Evolutionary conservation across 2,329 filamentous ascomycete genomes (phyloP), one percentile per base, ranked within the genome.

Genomic region (Samsoniella hepiali): DNA sequence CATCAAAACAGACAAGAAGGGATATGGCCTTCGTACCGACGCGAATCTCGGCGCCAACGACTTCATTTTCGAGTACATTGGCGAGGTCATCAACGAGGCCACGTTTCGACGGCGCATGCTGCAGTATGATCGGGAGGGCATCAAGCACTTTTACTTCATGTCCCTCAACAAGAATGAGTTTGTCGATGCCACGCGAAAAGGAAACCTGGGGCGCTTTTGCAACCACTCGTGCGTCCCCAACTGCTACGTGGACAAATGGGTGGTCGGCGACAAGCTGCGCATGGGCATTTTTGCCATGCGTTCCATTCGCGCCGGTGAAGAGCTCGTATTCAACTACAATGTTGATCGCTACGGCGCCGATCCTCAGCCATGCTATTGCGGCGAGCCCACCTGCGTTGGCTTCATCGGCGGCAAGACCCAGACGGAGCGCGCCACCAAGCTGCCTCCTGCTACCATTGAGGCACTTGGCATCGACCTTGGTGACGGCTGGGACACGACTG

Each of bases 71-170:
- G 95, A 99, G 78, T 99, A 99, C 76, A 94, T 99, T 70, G 95
- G 95, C 70, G 95, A 99, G 77, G 95, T 98, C 69, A 97, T 99
- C 74, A 94, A 96, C 70, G 94, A 99, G 77, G 84, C 86, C 36
- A 90, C 90, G 11, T 98, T 98, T 73, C 90, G 93, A 63, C 87
- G 88, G 64, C 91, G 95, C 66, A 97, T 96, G 88, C 80, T 92
- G 45, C 90, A 96, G 72, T 99, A 99, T 76, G 93, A 97, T 73
- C 85, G 95, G 55, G 92, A 98, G 75, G 93, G 93, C 65, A 97
- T 99, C 82, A 97, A 96, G 76, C 95, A 99, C 77, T 99, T 99
- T 76, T 99, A 99, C 78, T 99, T 99, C 81, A 99, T 99, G 95
- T 98, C 95, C 34, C 87, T 99, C 66, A 96, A 88, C 73, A 96